Base-by-base conservation (phyloP, 768 basidiomycete species). In the Ephemerocybe angulata region DNA sequence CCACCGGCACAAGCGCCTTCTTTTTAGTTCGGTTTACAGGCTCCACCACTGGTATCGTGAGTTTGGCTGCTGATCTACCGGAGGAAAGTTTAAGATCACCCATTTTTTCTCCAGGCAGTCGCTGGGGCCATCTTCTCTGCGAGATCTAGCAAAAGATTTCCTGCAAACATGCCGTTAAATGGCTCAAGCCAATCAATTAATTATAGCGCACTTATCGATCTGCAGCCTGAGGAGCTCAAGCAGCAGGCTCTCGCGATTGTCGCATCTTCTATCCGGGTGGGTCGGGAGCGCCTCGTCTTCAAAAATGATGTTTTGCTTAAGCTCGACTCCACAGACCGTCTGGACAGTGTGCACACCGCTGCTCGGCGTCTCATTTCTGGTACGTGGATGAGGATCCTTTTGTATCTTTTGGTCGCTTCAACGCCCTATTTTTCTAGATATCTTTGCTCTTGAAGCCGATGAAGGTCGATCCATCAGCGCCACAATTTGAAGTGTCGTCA, bases 21-120 rank as follows among this genome's bases (percentile, higher is more conserved):
- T 93, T 93, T 70, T 76, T 93, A 53, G 88, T 91, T 42, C 80
- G 90, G 41, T 93, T 93, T 70, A 92, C 90, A 33, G 90, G 90
- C 8, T 88, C 90, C 29, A 91, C 90, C 2, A 75, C 87, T 35
- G 90, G 90, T 57, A 69, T 93, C 72, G 90, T 90, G 67, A 61
- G 85, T 50, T 46, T 27, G 29, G 19, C 51, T 53, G 22, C 31
- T 47, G 19, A 19, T 30, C 42, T 31, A 55, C 56, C 21, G 13
- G 12, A 13, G 10, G 4, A n/a, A 12, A 29, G 5, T 46, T 24
- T 22, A 4, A 35, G 12, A n/a, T 33, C 6, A 48, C 11, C 40
- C 11, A n/a, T n/a, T n/a, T n/a, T n/a, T n/a, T n/a, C n/a, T 30
- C 43, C 62, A 93, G 90, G 83, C 90, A 44, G 76, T 88, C 27